Conservation (phyloP, 768 basidiomycete genomes). For the Pholiota conissans region DNA sequence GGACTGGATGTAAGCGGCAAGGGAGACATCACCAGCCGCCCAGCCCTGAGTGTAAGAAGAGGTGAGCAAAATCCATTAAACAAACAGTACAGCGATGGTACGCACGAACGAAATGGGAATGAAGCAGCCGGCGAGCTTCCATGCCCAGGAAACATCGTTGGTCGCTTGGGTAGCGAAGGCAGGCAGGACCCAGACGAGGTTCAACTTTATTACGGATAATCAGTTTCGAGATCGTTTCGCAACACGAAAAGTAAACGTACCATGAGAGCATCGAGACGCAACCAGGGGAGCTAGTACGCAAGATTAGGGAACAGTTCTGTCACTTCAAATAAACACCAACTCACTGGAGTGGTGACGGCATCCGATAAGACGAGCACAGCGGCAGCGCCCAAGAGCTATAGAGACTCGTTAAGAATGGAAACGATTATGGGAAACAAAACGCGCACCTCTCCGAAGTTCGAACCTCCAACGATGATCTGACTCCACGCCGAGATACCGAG, state of each 20-base stretch:
- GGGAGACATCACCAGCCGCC: constrained; percentile 35
- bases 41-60: no score
- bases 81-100: not conserved
- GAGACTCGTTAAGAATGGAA: no score
- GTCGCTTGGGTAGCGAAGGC: constrained; percentile 21
- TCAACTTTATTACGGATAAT: constrained; percentile 20
- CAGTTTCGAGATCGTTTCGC: no score
- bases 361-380: constrained; percentile 29
- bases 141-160: constrained; percentile 28
- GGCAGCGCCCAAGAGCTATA: constrained; percentile 27
- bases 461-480: constrained; percentile 34
- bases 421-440: not conserved
- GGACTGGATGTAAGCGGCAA: constrained; percentile 34
- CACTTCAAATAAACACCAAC: not conserved
- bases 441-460: constrained; percentile 31
- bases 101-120: constrained; percentile 30
- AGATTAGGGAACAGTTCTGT: not conserved
- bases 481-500: constrained; percentile 30
- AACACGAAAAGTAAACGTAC: constrained; percentile 11
- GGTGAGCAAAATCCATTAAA: no score
- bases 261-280: constrained; percentile 28
- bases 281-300: constrained; percentile 25
- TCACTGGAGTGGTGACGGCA: constrained; percentile 26
- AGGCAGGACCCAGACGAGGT: constrained; percentile 32
- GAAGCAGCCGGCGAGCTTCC: constrained; percentile 31